Conservation (phyloP, 108 stramenopile species). For the Cyclostephanos tholiformis region DNA sequence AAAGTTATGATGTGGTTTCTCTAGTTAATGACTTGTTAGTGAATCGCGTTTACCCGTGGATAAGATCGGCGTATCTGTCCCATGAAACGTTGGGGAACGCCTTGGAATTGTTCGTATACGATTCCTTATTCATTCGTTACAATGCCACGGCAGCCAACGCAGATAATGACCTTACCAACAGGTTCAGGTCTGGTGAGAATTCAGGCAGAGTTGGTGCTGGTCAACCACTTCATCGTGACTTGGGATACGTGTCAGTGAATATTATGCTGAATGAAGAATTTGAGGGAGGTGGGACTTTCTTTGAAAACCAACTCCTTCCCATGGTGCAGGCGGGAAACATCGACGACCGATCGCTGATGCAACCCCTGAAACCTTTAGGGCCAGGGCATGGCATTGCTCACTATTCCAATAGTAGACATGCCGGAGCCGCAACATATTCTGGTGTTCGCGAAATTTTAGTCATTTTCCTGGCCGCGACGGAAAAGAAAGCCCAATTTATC, state of each 20-base stretch:
- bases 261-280: constrained; percentile 68
- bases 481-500: not conserved
- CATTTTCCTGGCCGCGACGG: constrained; percentile 42
- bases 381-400: constrained; percentile 63
- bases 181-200: not conserved
- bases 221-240: constrained; percentile 75
- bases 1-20: constrained; percentile 35
- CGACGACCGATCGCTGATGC: not conserved
- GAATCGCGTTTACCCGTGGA: constrained; percentile 57
- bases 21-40: constrained; percentile 50
- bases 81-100: constrained; percentile 21
- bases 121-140: constrained; percentile 72
- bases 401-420: constrained; percentile 62
- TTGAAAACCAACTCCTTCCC: constrained; percentile 59
- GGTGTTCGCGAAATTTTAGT: constrained; percentile 77
- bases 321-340: not conserved
- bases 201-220: constrained; percentile 46
- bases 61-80: constrained; percentile 55
- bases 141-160: constrained; percentile 60
- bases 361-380: constrained; percentile 54
- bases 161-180: not conserved
- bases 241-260: constrained; percentile 70
- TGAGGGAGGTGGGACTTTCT: constrained; percentile 73
- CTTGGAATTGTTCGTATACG: constrained; percentile 54
- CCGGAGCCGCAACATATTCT: constrained; percentile 54